Evolutionary conservation across 148 eudicot genomes (phyloP).

Genomic region (Cornus suecica): DNA sequence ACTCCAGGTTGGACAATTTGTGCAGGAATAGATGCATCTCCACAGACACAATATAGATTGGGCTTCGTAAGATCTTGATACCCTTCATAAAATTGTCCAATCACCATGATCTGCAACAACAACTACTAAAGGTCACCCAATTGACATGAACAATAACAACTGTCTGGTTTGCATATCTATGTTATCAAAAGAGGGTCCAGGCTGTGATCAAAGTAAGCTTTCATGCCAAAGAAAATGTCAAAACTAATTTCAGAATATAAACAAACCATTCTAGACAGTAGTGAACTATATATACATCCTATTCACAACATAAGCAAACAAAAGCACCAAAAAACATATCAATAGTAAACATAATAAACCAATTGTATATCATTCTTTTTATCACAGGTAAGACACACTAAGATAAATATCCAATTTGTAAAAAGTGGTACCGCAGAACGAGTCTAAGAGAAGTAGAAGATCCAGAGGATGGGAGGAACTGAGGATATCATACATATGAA

Average conservation of each 20-base stretch:
- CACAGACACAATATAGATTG: constrained; percentile 62
- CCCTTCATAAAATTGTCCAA: constrained; percentile 65
- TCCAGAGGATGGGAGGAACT: neutral
- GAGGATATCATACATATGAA: neutral
- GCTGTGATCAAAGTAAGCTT: neutral
- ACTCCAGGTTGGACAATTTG: constrained; percentile 78
- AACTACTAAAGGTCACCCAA: constrained; percentile 5
- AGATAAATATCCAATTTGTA: constrained; percentile 32
- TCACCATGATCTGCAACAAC: constrained; percentile 70
- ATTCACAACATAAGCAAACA: neutral
- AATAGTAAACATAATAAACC: too few species aligned
- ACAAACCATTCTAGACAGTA: neutral
- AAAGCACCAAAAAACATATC: neutral
- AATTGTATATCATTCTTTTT: neutral
- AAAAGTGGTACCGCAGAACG: neutral
- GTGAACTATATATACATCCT: neutral
- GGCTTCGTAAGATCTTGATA: constrained; percentile 47
- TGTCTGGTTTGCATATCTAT: neutral
- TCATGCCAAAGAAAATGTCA: neutral
- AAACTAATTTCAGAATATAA: neutral
- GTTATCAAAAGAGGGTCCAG: neutral
- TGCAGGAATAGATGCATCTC: constrained; percentile 55
- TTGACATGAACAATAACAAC: neutral
- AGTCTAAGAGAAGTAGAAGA: constrained; percentile 17
- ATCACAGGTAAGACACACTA: neutral